phyloP scores from a whole-genome alignment of 306 rosid species.

The Astragalus glycyphyllos region DNA sequence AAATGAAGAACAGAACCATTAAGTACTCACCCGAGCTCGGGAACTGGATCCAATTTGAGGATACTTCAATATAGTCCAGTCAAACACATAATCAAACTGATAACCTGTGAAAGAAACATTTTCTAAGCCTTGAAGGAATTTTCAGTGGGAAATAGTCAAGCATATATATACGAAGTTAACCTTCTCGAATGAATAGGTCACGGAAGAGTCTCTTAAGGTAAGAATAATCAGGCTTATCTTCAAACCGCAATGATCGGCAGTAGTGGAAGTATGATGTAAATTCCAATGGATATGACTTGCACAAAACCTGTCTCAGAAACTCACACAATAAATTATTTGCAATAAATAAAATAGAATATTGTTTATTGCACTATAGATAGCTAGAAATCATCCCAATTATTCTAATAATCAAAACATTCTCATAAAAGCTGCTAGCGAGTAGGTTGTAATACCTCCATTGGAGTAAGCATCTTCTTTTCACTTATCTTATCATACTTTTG shows the following conservation, averaged over 20 bases:
- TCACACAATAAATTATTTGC: slow-evolving; percentile 34
- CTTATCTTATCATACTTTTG: slow-evolving; percentile 98
- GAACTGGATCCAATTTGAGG: slow-evolving; percentile 97
- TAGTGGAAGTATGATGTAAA: slow-evolving; percentile 94
- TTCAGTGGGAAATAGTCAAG: slow-evolving; percentile 23
- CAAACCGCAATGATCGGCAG: slow-evolving; percentile 92
- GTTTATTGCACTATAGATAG: slow-evolving; percentile 10
- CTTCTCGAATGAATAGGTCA: slow-evolving; percentile 96
- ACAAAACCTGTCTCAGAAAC: slow-evolving; percentile 65
- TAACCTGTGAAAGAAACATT: slow-evolving; percentile 64
- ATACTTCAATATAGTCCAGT: slow-evolving; percentile 94
- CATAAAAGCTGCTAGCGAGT: slow-evolving; percentile 33
- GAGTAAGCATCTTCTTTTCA: slow-evolving; percentile 97
- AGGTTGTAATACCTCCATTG: slow-evolving; percentile 77
- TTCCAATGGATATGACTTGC: slow-evolving; percentile 86
- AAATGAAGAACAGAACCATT: slow-evolving; percentile 30
- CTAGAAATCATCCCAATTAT: background rate
- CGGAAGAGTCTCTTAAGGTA: slow-evolving; percentile 94
- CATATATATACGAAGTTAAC: slow-evolving; percentile 48
- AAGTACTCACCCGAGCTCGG: slow-evolving; percentile 71
- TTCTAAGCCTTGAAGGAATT: slow-evolving; percentile 29
- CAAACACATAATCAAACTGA: slow-evolving; percentile 97
- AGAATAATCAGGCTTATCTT: slow-evolving; percentile 97
- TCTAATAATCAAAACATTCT: slow-evolving; percentile 18
- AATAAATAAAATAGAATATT: slow-evolving; percentile 14